phyloP scores from a whole-genome alignment of 192 early-diverging fungal species.

The Mortierella alpina region DNA sequence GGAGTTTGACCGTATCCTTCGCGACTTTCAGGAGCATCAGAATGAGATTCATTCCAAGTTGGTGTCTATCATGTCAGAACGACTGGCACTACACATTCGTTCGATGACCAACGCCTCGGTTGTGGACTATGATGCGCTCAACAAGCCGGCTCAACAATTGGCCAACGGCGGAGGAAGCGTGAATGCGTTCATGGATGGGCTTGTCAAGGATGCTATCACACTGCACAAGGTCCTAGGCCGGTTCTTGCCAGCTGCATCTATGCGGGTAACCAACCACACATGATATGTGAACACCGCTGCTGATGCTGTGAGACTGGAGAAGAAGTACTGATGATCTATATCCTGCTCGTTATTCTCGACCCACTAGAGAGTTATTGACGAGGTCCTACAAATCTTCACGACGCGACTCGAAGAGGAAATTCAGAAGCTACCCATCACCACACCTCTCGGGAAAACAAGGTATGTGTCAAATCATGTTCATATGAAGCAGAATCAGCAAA shows the following conservation, averaged over 20 bases:
- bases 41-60: conserved; percentile 90
- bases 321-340: neutral
- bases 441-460: conserved; percentile 74
- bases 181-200: conserved; percentile 79
- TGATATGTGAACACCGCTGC: neutral
- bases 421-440: conserved; percentile 59
- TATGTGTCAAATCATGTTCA: conserved; percentile 13
- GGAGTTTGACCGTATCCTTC: conserved; percentile 88
- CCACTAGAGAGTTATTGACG: conserved; percentile 73
- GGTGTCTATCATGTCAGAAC: conserved; percentile 95
- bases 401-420: conserved; percentile 80
- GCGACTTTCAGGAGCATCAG: conserved; percentile 94
- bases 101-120: conserved; percentile 71
- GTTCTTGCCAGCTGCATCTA: conserved; percentile 77
- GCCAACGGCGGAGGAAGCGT: conserved; percentile 44
- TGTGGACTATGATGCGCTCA: conserved; percentile 42
- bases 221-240: conserved; percentile 93
- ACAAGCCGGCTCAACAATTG: conserved; percentile 49
- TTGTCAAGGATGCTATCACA: conserved; percentile 92
- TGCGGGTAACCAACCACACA: conserved; percentile 67
- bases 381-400: conserved; percentile 84
- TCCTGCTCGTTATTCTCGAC: neutral
- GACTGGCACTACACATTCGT: conserved; percentile 81
- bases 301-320: neutral
- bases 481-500: neutral